Base-by-base conservation (phyloP, 176 grass and related monocot genomes). In the Secale cereale region DNA sequence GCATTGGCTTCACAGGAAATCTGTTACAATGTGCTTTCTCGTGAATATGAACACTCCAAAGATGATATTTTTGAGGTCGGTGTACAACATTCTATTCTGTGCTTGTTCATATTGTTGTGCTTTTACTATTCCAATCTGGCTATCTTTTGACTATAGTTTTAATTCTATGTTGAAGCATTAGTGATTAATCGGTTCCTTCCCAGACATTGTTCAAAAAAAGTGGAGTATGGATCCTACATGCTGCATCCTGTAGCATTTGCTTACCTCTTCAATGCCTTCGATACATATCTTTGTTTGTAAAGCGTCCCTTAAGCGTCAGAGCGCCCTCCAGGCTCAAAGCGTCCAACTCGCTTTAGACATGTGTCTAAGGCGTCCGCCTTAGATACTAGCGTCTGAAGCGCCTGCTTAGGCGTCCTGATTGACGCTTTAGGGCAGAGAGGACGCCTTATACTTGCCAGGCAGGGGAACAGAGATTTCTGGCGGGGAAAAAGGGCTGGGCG, bases 41-140 rank as follows among this genome's bases (percentile, higher is more conserved):
- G 93, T 78, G 96, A 98, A 90, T 92, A 86, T 80, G 91, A 98
- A 68, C 86, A 91, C 74, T 98, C 96, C 70, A 95, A 90, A 89
- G 89, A 98, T 32, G 84, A 82, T 65, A 94, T 95, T 41, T 93
- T 92, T 77, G 91, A 95, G 93, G 96, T 98, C 26, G 70, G 85
- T 79, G 43, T 27, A 29, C 29, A 82, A 67, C n/a, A 78, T 56
- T 92, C 40, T 81, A 83, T 50, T 13, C 9, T 31, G 43, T 79
- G 65, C 32, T 78, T 85, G 23, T 74, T 84, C 64, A 59, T 23
- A 39, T 81, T 83, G 56, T 57, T 81, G 45, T 87, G 54, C 29
- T 60, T 86, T 68, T 35, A 59, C 26, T 62, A 56, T 65, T 65
- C 27, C 2, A 73, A 78, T 59, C 15, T 61, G 22, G 77, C 6